Evolutionary conservation across 163 green algal species (phyloP).

Genomic region (Scenedesmus sp.): DNA sequence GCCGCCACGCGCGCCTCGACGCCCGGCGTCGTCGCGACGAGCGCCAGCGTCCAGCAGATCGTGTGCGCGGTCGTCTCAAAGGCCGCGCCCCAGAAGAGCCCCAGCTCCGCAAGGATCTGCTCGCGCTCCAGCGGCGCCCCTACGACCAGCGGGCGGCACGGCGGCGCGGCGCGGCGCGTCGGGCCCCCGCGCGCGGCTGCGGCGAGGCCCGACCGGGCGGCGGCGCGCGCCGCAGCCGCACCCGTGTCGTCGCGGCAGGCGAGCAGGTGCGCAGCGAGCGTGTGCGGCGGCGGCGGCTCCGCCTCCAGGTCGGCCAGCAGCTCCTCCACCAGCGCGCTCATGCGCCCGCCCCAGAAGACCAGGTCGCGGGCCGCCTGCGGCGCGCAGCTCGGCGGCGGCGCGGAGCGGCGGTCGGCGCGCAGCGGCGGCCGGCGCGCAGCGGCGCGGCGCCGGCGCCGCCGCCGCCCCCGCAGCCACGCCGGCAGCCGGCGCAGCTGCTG

Average conservation of each 20-base stretch:
- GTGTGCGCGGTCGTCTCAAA: constrained; percentile 72
- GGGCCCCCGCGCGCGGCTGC: no score
- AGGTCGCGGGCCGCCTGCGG: constrained; percentile 20
- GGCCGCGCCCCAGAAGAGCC: constrained; percentile 50
- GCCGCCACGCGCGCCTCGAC: constrained; percentile 50
- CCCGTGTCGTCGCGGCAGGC: not conserved
- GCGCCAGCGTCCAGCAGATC: constrained; percentile 55
- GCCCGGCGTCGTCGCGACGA: constrained; percentile 48
- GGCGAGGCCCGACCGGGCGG: not conserved
- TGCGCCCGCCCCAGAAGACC: constrained; percentile 7
- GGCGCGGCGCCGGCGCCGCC: no score
- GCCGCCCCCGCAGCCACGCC: not conserved
- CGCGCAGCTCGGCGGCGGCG: no score
- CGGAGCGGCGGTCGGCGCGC: no score
- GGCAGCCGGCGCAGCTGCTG: not conserved
- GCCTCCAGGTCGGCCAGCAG: constrained; percentile 33
- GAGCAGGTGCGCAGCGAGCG: constrained; percentile 31
- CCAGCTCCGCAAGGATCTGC: constrained; percentile 58
- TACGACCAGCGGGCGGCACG: not conserved
- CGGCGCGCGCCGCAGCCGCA: not conserved
- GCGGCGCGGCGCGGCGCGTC: no score
- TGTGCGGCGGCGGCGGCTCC: constrained; percentile 25
- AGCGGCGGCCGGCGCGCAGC: no score
- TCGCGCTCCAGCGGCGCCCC: constrained; percentile 50
- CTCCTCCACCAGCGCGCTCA: constrained; percentile 23